These are phyloP conservation scores for Climacium dendroides DNA, from an alignment of 225 moss, liverwort and hornwort genomes.

Conservation along the genomic window DNA sequence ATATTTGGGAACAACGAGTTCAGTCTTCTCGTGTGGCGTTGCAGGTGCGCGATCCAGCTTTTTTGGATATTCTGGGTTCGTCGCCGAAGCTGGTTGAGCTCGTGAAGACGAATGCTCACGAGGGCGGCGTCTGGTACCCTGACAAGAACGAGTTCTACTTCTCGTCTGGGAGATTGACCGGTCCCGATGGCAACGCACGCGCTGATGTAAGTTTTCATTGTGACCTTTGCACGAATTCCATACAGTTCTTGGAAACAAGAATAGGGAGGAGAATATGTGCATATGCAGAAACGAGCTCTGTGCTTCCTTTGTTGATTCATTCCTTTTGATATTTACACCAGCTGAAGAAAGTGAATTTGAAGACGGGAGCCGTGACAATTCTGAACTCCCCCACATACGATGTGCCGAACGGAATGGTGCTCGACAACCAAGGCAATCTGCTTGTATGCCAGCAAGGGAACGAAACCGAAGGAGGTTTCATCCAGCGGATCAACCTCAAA, in stretches of 20 bases:
- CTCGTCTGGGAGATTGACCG: background rate
- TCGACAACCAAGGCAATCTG: slow-evolving; percentile 36
- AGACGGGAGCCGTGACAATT: slow-evolving; percentile 2
- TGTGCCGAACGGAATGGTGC: slow-evolving; percentile 46
- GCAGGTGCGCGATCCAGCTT: slow-evolving; percentile 40
- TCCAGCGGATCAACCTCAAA: slow-evolving; percentile 27
- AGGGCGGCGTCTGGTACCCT: slow-evolving; percentile 47
- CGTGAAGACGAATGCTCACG: slow-evolving; percentile 30
- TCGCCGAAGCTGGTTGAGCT: slow-evolving; percentile 15
- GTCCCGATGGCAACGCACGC: background rate
- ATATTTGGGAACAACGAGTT: background rate
- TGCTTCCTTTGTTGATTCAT: background rate
- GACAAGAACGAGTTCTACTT: slow-evolving; percentile 31
- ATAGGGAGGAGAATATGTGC: background rate
- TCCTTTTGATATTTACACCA: background rate
- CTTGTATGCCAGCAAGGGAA: slow-evolving; percentile 50
- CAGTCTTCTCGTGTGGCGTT: background rate
- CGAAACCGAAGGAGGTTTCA: slow-evolving; percentile 1
- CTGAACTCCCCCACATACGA: background rate
- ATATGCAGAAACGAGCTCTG: background rate
- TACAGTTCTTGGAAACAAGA: background rate
- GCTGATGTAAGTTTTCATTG: background rate
- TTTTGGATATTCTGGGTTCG: slow-evolving; percentile 24
- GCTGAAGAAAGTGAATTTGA: slow-evolving; percentile 38
- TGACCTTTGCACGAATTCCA: background rate